These are phyloP conservation scores for Boletus subparvulus DNA, from an alignment of 768 basidiomycete species.

Conservation along the genomic window DNA sequence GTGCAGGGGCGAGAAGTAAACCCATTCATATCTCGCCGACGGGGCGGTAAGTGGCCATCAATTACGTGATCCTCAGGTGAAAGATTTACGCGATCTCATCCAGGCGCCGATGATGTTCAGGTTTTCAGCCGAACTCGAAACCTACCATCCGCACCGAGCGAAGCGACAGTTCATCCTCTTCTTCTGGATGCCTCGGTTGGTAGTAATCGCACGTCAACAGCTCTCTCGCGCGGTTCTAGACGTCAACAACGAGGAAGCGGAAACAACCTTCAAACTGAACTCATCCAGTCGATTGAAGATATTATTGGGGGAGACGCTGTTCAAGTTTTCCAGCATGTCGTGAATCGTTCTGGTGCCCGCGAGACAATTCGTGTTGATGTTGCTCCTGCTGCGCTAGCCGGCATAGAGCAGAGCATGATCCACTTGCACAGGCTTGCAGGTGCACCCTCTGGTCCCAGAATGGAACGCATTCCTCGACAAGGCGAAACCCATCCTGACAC, in stretches of 20 bases:
- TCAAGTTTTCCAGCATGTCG: conserved; percentile 81
- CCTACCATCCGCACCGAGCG: conserved; percentile 50
- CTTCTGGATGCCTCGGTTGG: conserved; percentile 61
- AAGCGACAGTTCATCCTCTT: conserved; percentile 79
- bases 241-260: conserved; percentile 57
- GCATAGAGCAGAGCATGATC: conserved; percentile 56
- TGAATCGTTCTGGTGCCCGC: conserved; percentile 55
- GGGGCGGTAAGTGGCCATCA: conserved; percentile 34
- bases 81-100: conserved; percentile 1
- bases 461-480: conserved; percentile 53
- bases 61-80: background rate
- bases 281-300: conserved; percentile 76
- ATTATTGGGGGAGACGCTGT: conserved; percentile 79
- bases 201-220: conserved; percentile 43
- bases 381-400: conserved; percentile 60
- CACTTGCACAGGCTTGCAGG: conserved; percentile 47
- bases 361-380: conserved; percentile 81
- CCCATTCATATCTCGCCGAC: conserved; percentile 53
- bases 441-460: conserved; percentile 53
- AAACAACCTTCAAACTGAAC: conserved; percentile 48
- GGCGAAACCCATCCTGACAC: conserved; percentile 44
- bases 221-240: conserved; percentile 49
- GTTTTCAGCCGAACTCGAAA: conserved; percentile 65
- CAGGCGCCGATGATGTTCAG: conserved; percentile 54
- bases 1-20: conserved; percentile 43